These are phyloP conservation scores for Ogataea neopini DNA, from an alignment of 805 yeast genomes.

Conservation along the genomic window DNA sequence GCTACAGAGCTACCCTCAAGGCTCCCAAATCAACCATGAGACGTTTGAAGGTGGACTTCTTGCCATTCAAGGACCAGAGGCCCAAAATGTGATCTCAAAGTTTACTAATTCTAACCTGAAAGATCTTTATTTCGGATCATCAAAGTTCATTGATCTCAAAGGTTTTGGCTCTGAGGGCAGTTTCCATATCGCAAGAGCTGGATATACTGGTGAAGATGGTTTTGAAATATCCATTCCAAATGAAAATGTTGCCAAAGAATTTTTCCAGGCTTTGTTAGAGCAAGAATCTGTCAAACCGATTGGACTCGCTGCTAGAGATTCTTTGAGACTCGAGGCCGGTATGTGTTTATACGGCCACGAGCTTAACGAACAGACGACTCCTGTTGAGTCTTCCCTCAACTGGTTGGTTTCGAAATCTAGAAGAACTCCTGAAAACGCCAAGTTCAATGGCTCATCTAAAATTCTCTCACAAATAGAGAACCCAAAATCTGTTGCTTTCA, in stretches of 20 bases:
- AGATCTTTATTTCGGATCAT: conserved; percentile 72
- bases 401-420: conserved; percentile 90
- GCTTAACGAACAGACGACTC: conserved; percentile 74
- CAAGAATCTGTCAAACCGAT: conserved; percentile 70
- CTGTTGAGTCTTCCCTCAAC: conserved; percentile 83
- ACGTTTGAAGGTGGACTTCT: conserved; percentile 72
- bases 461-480: conserved; percentile 66
- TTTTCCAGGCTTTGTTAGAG: conserved; percentile 60
- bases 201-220: conserved; percentile 99
- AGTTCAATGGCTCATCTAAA: conserved; percentile 75
- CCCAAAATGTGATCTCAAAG: conserved; percentile 65
- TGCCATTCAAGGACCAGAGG: conserved; percentile 92
- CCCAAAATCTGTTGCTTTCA: conserved; percentile 58
- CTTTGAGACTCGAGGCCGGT: conserved; percentile 94
- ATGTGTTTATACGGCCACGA: conserved; percentile 98
- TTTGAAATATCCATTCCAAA: conserved; percentile 84
- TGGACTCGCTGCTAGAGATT: conserved; percentile 98
- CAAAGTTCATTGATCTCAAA: conserved; percentile 47
- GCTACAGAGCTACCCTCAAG: conserved; percentile 37
- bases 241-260: conserved; percentile 50
- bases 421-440: conserved; percentile 46
- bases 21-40: conserved; percentile 33
- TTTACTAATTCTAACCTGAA: conserved; percentile 60
- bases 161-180: conserved; percentile 41
- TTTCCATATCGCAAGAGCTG: conserved; percentile 88